A percentile compares a stretch with the other conserved stretches of the same genome.
phyloP scores from a whole-genome alignment of 805 yeast species.

The Hanseniaspora osmophila region DNA sequence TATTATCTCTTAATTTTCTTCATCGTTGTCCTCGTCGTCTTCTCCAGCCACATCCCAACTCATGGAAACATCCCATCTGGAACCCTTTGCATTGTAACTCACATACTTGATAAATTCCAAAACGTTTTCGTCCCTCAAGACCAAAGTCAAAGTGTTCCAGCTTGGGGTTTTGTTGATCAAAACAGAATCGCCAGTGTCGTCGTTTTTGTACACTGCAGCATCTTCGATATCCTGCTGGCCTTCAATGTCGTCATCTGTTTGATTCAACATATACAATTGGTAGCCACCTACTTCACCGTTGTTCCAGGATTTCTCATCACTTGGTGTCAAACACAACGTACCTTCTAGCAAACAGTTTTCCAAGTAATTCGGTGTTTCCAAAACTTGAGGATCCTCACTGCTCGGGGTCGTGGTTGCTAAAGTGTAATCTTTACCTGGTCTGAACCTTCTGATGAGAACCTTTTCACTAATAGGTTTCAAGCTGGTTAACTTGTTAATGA shows the following conservation, averaged over 20 bases:
- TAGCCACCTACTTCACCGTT: constrained; percentile 89
- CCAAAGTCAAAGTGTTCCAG: constrained; percentile 69
- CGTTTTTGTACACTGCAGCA: constrained; percentile 62
- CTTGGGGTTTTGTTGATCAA: constrained; percentile 65
- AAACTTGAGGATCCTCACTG: constrained; percentile 14
- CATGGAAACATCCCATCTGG: constrained; percentile 79
- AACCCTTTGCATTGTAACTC: constrained; percentile 73
- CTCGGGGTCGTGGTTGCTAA: constrained; percentile 52
- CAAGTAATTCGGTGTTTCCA: constrained; percentile 23
- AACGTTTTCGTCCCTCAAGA: constrained; percentile 74
- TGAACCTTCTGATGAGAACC: constrained; percentile 65
- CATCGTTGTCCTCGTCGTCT: constrained; percentile 19
- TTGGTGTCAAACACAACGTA: constrained; percentile 69
- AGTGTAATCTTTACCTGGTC: constrained; percentile 91
- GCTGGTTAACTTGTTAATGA: constrained; percentile 51
- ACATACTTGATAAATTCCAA: constrained; percentile 87
- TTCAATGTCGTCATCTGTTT: constrained; percentile 30
- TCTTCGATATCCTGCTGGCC: constrained; percentile 45
- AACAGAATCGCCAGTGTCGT: constrained; percentile 57
- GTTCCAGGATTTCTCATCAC: constrained; percentile 53
- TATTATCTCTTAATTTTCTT: constrained; percentile 7
- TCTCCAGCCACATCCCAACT: constrained; percentile 56
- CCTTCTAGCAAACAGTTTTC: constrained; percentile 56
- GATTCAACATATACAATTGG: constrained; percentile 72
- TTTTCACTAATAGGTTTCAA: constrained; percentile 51